phyloP scores from a whole-genome alignment of 306 rosid species.

The Castanea sativa region DNA sequence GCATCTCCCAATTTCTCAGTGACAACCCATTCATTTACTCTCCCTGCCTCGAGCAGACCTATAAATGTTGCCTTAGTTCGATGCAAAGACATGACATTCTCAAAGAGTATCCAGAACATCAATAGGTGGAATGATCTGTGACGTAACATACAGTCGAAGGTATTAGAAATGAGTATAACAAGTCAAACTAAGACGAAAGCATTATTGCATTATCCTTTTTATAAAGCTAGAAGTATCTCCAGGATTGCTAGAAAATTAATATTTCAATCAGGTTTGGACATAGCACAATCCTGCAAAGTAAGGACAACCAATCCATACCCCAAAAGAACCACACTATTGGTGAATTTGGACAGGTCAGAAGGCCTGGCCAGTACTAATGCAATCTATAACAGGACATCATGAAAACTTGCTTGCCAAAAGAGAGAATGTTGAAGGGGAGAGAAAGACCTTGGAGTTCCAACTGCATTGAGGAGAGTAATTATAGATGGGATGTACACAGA shows the following conservation, averaged over 20 bases:
- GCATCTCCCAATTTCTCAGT: constrained; percentile 94
- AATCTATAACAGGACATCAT: not conserved
- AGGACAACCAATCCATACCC: not conserved
- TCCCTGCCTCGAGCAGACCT: constrained; percentile 81
- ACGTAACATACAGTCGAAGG: not conserved
- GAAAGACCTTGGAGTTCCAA: constrained; percentile 86
- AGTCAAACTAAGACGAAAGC: not conserved
- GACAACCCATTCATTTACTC: constrained; percentile 91
- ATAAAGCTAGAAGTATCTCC: not conserved
- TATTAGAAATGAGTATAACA: not conserved
- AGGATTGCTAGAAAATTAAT: not conserved
- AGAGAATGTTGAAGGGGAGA: not conserved
- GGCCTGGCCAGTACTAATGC: not conserved
- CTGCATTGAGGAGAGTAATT: constrained; percentile 89
- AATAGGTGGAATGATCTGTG: constrained; percentile 81
- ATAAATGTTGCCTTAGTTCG: constrained; percentile 85
- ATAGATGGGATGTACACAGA: constrained; percentile 80
- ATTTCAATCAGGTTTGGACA: not conserved
- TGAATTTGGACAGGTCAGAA: not conserved
- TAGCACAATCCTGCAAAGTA: not conserved
- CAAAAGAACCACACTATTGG: not conserved
- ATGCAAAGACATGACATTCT: constrained; percentile 94
- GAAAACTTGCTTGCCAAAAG: not conserved
- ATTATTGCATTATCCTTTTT: not conserved
- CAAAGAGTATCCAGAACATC: constrained; percentile 88